phyloP scores from a whole-genome alignment of 2,329 filamentous ascomycete species.

The Rhinocladiella similis region DNA sequence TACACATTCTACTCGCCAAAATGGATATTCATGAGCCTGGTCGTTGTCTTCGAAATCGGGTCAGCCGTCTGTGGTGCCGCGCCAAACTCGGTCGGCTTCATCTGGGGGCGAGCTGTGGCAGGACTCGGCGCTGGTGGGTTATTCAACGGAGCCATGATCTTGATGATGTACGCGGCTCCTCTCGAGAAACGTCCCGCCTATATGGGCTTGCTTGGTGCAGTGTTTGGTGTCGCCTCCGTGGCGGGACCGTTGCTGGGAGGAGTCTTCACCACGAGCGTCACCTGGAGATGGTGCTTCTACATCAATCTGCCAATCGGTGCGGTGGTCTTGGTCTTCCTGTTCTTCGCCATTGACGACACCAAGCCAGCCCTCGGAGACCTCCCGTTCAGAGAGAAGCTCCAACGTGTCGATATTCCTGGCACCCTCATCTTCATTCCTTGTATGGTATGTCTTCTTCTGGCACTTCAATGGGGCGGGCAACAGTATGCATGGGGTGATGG shows the following conservation, averaged over 20 bases:
- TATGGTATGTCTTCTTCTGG: constrained; percentile 48
- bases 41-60: constrained; percentile 54
- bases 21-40: constrained; percentile 46
- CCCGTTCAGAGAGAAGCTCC: constrained; percentile 33
- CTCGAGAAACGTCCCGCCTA: constrained; percentile 49
- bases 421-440: constrained; percentile 46
- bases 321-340: constrained; percentile 35
- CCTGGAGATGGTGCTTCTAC: constrained; percentile 35
- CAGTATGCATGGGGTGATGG: constrained; percentile 34
- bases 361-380: constrained; percentile 15
- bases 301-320: constrained; percentile 40
- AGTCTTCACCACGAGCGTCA: constrained; percentile 34
- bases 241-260: constrained; percentile 39
- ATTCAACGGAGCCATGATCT: constrained; percentile 50
- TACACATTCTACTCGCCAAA: constrained; percentile 50
- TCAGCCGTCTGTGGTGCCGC: constrained; percentile 51
- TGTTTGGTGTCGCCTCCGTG: constrained; percentile 38
- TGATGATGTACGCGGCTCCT: constrained; percentile 48
- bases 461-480: constrained; percentile 39
- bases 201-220: constrained; percentile 49
- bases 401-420: constrained; percentile 43
- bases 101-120: constrained; percentile 53
- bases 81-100: constrained; percentile 50
- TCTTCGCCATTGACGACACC: constrained; percentile 14
- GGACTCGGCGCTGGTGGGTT: constrained; percentile 53